These are phyloP conservation scores for Lithospermum erythrorhizon DNA, from an alignment of 257 asterid genomes.

Conservation along the genomic window DNA sequence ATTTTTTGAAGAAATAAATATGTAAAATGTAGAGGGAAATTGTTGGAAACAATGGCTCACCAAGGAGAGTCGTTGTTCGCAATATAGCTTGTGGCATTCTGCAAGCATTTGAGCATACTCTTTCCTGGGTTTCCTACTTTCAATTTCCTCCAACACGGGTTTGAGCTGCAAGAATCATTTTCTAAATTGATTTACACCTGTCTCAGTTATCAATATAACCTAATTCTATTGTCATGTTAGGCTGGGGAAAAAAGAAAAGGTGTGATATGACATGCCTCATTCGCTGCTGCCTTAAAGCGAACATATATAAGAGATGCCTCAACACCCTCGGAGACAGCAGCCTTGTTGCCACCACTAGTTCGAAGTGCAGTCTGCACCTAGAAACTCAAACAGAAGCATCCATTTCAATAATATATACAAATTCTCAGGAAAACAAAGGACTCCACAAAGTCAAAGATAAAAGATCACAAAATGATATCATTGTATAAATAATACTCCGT, in stretches of 20 bases:
- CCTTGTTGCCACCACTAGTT: slow-evolving; percentile 61
- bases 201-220: slow-evolving; percentile 1
- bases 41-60: slow-evolving; percentile 32
- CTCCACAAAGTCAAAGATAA: slow-evolving; percentile 2
- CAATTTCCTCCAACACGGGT: slow-evolving; percentile 87
- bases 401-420: neutral
- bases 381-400: slow-evolving; percentile 10
- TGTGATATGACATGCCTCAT: slow-evolving; percentile 43
- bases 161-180: slow-evolving; percentile 57
- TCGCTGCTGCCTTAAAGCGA: slow-evolving; percentile 96
- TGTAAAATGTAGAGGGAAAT: neutral
- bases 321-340: slow-evolving; percentile 80
- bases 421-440: slow-evolving; percentile 4
- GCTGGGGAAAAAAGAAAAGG: slow-evolving; percentile 14
- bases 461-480: neutral
- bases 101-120: slow-evolving; percentile 82
- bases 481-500: too few relatives aligned
- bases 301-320: slow-evolving; percentile 92
- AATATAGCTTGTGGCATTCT: slow-evolving; percentile 93
- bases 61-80: slow-evolving; percentile 92
- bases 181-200: neutral
- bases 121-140: slow-evolving; percentile 85
- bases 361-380: slow-evolving; percentile 80
- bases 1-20: slow-evolving; percentile 1
- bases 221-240: slow-evolving; percentile 10